Evolutionary conservation across 139 green algal genomes (phyloP).

Genomic region (Asterochloris erici): DNA sequence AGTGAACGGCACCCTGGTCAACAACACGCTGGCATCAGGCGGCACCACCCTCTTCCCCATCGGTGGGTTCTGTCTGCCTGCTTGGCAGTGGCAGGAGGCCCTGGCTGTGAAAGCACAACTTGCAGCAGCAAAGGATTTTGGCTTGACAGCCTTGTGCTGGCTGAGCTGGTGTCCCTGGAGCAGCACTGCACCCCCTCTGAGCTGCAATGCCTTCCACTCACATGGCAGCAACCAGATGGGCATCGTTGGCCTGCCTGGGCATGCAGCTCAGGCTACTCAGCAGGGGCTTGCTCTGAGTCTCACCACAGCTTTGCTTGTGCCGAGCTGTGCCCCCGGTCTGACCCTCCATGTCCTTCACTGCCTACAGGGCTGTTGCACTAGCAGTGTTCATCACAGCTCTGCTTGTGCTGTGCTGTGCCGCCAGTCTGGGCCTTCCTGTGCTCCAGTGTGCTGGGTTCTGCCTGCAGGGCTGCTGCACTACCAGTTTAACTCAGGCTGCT

Average conservation of each 20-base stretch:
- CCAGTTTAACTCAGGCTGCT: conserved; percentile 27
- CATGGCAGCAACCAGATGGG: too few species aligned
- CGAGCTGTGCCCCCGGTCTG: too few species aligned
- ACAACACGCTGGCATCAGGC: conserved; percentile 21
- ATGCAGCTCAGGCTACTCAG: conserved; percentile 17
- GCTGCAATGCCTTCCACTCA: not conserved
- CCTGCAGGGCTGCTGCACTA: conserved; percentile 31
- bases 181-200: not conserved
- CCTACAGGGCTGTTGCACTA: too few species aligned
- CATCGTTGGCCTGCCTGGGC: too few species aligned
- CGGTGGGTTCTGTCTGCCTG: not conserved
- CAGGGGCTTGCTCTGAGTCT: conserved; percentile 18
- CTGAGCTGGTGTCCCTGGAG: not conserved
- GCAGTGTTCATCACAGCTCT: too few species aligned
- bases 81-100: not conserved
- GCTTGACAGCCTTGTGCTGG: not conserved
- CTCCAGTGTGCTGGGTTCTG: not conserved
- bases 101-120: not conserved
- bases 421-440: not conserved
- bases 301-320: not conserved
- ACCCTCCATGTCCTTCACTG: too few species aligned
- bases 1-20: conserved; percentile 8
- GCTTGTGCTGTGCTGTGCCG: not conserved
- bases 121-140: not conserved
- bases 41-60: conserved; percentile 26